Conservation (phyloP, 2,329 filamentous ascomycete genomes). For the Berkeleyomyces rouxiae region DNA sequence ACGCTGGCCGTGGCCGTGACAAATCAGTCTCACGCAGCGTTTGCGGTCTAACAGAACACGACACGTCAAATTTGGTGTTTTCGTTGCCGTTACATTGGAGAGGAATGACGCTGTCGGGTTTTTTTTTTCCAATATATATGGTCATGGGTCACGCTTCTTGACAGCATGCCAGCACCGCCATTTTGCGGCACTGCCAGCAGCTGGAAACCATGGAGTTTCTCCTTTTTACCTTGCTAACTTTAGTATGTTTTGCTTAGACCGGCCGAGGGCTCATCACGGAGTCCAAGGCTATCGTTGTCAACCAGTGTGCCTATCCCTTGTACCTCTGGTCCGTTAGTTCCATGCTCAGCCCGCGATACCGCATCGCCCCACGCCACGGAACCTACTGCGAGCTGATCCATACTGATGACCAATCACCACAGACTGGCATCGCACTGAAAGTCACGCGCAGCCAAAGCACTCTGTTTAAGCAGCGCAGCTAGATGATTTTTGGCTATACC, state of each 20-base stretch:
- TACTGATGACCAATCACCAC: conserved; percentile 20
- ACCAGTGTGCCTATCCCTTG: conserved; percentile 23
- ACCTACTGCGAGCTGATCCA: conserved; percentile 22
- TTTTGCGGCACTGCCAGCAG: neutral
- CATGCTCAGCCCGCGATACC: conserved; percentile 17
- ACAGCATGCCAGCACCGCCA: neutral
- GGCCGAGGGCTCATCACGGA: neutral
- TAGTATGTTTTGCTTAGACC: neutral
- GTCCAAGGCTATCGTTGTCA: conserved; percentile 18
- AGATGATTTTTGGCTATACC: conserved; percentile 26
- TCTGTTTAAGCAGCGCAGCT: conserved; percentile 23
- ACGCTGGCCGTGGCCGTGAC: neutral
- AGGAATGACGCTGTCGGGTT: neutral
- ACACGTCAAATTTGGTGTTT: neutral
- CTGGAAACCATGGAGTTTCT: neutral
- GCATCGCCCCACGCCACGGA: conserved; percentile 18
- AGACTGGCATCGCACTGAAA: conserved; percentile 25
- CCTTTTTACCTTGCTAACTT: neutral
- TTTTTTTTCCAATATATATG: neutral
- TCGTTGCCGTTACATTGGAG: neutral
- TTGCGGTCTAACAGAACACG: neutral
- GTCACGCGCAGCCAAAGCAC: conserved; percentile 22
- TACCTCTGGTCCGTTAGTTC: conserved; percentile 25
- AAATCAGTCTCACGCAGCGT: neutral
- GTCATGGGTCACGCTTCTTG: neutral